Evolutionary conservation across 1,284 basidiomycete species (phyloP).

Genomic region (Malassezia dermatis): DNA sequence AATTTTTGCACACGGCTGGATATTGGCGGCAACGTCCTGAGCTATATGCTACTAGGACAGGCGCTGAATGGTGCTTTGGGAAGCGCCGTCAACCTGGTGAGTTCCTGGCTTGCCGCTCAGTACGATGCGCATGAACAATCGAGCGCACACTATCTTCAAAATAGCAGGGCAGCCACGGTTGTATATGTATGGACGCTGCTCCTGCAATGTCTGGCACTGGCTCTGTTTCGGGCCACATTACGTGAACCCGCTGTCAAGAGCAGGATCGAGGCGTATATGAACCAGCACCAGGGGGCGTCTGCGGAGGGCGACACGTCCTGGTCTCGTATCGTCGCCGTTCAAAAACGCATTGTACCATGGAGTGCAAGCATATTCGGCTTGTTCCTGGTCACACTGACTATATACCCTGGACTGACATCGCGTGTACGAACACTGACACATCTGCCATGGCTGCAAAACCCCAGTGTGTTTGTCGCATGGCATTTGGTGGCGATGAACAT

Average conservation of each 20-base stretch:
- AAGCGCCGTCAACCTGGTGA: conserved; percentile 19
- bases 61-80: conserved; percentile 22
- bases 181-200: not conserved
- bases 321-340: conserved; percentile 9
- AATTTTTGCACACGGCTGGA: conserved; percentile 16
- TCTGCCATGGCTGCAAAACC: not conserved
- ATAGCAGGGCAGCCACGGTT: conserved; percentile 6
- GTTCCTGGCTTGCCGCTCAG: not conserved
- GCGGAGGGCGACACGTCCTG: not conserved
- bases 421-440: conserved; percentile 14
- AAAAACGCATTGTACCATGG: conserved; percentile 12
- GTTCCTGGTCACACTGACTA: conserved; percentile 21
- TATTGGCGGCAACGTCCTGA: conserved; percentile 17
- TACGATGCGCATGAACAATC: not conserved
- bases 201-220: conserved; percentile 1
- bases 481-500: conserved; percentile 26
- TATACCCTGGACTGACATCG: conserved; percentile 26
- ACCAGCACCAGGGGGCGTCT: not conserved
- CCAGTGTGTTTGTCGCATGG: conserved; percentile 23
- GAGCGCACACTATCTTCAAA: not conserved
- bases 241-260: not conserved
- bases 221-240: not conserved
- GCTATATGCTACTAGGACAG: conserved; percentile 25
- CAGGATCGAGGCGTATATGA: not conserved
- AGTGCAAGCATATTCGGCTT: conserved; percentile 15